These are phyloP conservation scores for Marchantia paleacea DNA, from an alignment of 225 moss, liverwort and hornwort species.

Conservation along the genomic window DNA sequence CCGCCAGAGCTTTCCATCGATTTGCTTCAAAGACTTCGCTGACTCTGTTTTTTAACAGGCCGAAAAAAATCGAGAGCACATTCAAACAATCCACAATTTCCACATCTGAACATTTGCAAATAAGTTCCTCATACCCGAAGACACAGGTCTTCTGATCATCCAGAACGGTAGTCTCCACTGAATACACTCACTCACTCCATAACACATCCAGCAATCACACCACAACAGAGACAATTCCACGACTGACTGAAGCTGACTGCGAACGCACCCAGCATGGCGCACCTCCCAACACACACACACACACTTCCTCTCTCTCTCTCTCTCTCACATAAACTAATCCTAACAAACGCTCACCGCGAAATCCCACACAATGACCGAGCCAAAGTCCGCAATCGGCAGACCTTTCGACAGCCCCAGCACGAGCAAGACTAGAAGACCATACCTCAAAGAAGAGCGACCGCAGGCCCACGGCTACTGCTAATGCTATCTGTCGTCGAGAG, in stretches of 20 bases:
- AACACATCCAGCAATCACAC: not conserved
- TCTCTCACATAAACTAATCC: too few species aligned
- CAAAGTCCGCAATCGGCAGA: not conserved
- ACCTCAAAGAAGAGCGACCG: not conserved
- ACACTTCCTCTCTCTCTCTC: not conserved
- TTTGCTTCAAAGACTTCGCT: not conserved
- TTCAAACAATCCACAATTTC: not conserved
- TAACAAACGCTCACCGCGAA: not conserved
- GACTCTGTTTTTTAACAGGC: not conserved
- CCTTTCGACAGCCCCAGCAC: not conserved
- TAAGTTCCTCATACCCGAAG: not conserved
- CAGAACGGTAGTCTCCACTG: not conserved
- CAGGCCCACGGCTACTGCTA: not conserved
- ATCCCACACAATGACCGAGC: not conserved
- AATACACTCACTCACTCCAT: not conserved
- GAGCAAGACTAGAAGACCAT: not conserved
- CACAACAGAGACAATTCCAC: not conserved
- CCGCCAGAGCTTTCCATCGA: not conserved
- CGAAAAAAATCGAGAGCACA: not conserved
- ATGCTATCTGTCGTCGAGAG: not conserved
- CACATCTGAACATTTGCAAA: not conserved
- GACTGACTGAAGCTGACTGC: not conserved
- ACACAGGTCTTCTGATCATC: not conserved
- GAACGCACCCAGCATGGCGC: not conserved
- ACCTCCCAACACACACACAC: not conserved